Evolutionary conservation across 495 filamentous ascomycete genomes (phyloP).

Genomic region (Neurospora sublineolata): DNA sequence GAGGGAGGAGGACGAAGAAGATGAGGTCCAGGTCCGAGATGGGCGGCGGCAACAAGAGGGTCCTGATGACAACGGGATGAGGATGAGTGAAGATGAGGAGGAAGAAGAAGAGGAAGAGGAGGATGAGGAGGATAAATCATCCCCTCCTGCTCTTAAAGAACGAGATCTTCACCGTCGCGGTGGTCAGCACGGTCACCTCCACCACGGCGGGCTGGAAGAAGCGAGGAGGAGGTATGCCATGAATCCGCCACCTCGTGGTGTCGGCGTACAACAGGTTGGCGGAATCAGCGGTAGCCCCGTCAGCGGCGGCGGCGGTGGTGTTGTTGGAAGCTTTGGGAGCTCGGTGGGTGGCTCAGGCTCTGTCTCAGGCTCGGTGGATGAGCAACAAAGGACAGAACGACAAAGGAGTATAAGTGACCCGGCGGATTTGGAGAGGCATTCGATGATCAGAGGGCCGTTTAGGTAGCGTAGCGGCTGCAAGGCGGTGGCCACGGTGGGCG

Average conservation of each 20-base stretch:
- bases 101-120: conserved; percentile 5
- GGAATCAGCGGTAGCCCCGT: background rate
- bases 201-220: background rate
- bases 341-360: background rate
- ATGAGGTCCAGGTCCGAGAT: background rate
- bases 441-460: conserved; percentile 5
- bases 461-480: background rate
- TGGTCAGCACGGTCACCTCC: background rate
- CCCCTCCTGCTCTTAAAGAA: conserved; percentile 2
- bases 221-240: background rate
- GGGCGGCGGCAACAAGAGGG: conserved; percentile 2
- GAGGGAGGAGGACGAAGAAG: conserved; percentile 1
- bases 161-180: background rate
- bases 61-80: conserved; percentile 6
- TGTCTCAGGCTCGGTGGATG: conserved; percentile 6
- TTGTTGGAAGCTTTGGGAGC: background rate
- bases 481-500: background rate
- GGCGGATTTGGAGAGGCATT: conserved; percentile 21
- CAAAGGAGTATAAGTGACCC: conserved; percentile 42
- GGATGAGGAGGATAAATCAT: conserved; percentile 18
- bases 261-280: background rate
- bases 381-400: conserved; percentile 38
- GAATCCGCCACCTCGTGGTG: background rate
- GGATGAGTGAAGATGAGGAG: conserved; percentile 7
- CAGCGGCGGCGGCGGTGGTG: background rate